Conservation (phyloP, 805 yeast species). For the Candida nitratophila region DNA sequence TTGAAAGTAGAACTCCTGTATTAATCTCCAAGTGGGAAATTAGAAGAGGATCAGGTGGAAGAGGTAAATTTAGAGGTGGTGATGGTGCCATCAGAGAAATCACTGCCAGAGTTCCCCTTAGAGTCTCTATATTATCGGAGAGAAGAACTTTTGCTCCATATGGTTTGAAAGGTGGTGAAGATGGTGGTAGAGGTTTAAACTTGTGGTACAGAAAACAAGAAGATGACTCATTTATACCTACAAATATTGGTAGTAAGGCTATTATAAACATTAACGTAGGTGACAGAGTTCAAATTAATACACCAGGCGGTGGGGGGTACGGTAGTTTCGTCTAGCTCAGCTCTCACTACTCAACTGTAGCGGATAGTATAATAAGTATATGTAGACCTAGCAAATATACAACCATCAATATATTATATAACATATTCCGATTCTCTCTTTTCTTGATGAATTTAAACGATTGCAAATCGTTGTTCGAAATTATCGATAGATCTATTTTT, state of each 20-base stretch:
- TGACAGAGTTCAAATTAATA: conserved; percentile 23
- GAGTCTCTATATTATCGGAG: conserved; percentile 37
- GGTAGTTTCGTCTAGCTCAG: conserved; percentile 19
- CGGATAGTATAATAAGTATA: no score
- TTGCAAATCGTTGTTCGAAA: no score
- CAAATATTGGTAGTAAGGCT: conserved; percentile 23
- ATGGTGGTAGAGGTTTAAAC: conserved; percentile 33
- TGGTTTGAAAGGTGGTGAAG: conserved; percentile 37
- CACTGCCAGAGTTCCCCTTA: conserved; percentile 26
- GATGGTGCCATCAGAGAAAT: conserved; percentile 41
- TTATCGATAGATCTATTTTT: no score
- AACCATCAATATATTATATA: no score
- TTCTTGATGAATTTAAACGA: no score
- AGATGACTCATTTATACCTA: conserved; percentile 13
- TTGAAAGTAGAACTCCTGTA: conserved; percentile 46
- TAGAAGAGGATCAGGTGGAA: conserved; percentile 41
- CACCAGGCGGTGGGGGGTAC: conserved; percentile 33
- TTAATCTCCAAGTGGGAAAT: conserved; percentile 37
- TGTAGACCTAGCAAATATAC: no score
- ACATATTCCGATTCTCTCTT: no score
- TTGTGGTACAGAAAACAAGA: conserved; percentile 16
- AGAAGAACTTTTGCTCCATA: conserved; percentile 38
- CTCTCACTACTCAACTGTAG: no score
- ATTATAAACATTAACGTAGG: conserved; percentile 20
- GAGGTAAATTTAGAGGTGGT: conserved; percentile 39